phyloP scores from a whole-genome alignment of 2,329 filamentous ascomycete genomes.

The Ciborinia camelliae region DNA sequence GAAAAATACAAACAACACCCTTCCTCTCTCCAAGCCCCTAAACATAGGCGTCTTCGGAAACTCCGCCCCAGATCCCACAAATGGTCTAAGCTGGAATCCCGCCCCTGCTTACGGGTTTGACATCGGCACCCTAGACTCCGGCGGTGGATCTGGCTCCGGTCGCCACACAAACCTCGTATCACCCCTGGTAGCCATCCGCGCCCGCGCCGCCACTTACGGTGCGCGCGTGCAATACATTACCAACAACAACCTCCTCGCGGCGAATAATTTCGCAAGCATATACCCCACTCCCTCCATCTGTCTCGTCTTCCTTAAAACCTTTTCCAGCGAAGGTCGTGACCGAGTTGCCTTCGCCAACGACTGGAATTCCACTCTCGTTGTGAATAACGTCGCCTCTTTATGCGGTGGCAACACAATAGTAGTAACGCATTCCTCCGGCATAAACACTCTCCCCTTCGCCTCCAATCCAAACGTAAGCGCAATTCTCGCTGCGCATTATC shows the following conservation, averaged over 20 bases:
- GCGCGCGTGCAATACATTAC: constrained; percentile 25
- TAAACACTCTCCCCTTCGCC: constrained; percentile 63
- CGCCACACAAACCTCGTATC: constrained; percentile 59
- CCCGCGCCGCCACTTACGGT: constrained; percentile 16
- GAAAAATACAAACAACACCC: constrained; percentile 54
- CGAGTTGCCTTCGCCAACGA: constrained; percentile 52
- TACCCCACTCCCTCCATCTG: constrained; percentile 7
- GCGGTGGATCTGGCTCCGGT: constrained; percentile 41
- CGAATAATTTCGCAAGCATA: not conserved
- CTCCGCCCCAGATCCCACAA: constrained; percentile 58
- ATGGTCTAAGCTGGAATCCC: constrained; percentile 11
- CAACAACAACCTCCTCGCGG: constrained; percentile 19
- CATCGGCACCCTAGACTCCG: constrained; percentile 26
- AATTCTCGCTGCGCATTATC: constrained; percentile 74
- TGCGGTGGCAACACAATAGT: constrained; percentile 57
- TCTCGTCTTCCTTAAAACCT: constrained; percentile 52
- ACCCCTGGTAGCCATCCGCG: constrained; percentile 54
- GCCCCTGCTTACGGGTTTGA: constrained; percentile 10
- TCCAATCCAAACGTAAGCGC: constrained; percentile 74
- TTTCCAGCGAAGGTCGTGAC: constrained; percentile 69
- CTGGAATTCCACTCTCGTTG: constrained; percentile 20
- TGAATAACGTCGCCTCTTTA: constrained; percentile 49
- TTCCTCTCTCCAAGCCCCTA: constrained; percentile 54
- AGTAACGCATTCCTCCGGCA: constrained; percentile 61
- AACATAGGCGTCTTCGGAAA: constrained; percentile 52